Conservation (phyloP, 352 stramenopile species). For the Elongisporangium undulatum region DNA sequence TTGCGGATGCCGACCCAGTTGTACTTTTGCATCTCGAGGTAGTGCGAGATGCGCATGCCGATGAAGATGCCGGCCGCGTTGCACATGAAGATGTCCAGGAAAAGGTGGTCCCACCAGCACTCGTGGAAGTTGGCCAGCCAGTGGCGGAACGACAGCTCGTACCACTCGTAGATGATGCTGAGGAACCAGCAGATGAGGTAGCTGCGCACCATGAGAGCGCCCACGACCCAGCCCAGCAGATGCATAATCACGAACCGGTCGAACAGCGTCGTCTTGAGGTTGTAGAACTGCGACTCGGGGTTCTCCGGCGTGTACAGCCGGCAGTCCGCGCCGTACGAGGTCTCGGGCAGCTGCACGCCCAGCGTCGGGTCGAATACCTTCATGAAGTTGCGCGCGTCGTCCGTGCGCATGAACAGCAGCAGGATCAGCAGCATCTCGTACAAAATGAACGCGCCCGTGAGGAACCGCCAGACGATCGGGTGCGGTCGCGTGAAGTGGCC, state of each 20-base stretch:
- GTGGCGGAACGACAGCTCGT: slow-evolving; percentile 88
- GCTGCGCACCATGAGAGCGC: slow-evolving; percentile 80
- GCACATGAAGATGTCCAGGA: slow-evolving; percentile 93
- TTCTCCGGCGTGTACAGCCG: slow-evolving; percentile 86
- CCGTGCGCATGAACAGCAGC: slow-evolving; percentile 77
- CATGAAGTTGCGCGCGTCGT: slow-evolving; percentile 81
- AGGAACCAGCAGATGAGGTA: slow-evolving; percentile 81
- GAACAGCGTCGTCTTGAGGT: slow-evolving; percentile 75
- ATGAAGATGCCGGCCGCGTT: slow-evolving; percentile 91
- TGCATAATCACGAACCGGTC: slow-evolving; percentile 90
- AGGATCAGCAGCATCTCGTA: slow-evolving; percentile 91
- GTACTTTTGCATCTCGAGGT: slow-evolving; percentile 87
- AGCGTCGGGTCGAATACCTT: slow-evolving; percentile 78
- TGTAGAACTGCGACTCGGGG: slow-evolving; percentile 68
- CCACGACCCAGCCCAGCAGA: slow-evolving; percentile 89
- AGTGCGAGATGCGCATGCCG: slow-evolving; percentile 82
- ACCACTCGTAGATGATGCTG: slow-evolving; percentile 84
- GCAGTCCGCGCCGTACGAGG: slow-evolving; percentile 81
- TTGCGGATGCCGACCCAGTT: slow-evolving; percentile 88
- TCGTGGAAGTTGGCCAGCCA: slow-evolving; percentile 94
- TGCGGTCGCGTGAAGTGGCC: slow-evolving; percentile 87
- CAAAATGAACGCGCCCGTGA: slow-evolving; percentile 89
- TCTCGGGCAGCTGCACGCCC: slow-evolving; percentile 72
- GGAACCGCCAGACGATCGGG: slow-evolving; percentile 87
- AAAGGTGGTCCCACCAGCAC: slow-evolving; percentile 95